Percentiles rank a stretch among this genome's conserved stretches.
These are phyloP conservation scores for Huntiella abstrusa DNA, from an alignment of 2,329 filamentous ascomycete species.

Conservation along the genomic window DNA sequence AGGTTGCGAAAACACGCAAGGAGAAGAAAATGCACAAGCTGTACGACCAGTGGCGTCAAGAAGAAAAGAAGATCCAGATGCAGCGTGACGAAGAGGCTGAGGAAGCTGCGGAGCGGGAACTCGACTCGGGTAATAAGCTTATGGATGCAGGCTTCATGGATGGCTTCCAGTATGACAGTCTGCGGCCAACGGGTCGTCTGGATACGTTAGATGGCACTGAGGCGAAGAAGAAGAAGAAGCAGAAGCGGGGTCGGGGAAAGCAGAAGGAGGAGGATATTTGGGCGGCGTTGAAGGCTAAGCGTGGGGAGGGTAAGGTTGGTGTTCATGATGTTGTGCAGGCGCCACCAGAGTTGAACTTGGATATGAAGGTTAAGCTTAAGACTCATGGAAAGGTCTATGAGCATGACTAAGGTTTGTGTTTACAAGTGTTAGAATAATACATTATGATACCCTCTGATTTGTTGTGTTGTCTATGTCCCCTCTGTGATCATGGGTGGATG, in stretches of 20 bases:
- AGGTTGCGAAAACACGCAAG: constrained; percentile 57
- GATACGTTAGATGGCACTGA: constrained; percentile 22
- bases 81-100: constrained; percentile 47
- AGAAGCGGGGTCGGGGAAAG: constrained; percentile 19
- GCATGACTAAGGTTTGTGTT: background rate
- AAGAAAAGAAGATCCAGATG: constrained; percentile 44
- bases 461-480: too few species aligned
- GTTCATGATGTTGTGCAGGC: constrained; percentile 48
- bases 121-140: constrained; percentile 36
- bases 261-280: constrained; percentile 47
- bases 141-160: constrained; percentile 17
- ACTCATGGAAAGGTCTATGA: constrained; percentile 4
- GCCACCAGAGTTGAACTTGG: constrained; percentile 51
- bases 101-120: constrained; percentile 41
- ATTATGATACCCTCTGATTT: too few species aligned
- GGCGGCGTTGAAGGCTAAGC: constrained; percentile 50
- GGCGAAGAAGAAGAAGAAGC: constrained; percentile 23
- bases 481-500: too few species aligned
- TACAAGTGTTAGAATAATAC: too few species aligned
- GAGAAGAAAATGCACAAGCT: constrained; percentile 68
- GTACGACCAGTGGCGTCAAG: constrained; percentile 58
- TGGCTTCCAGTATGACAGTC: constrained; percentile 7
- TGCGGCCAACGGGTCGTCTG: constrained; percentile 5
- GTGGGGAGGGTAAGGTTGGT: constrained; percentile 33
- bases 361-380: constrained; percentile 18